Percentiles rank a stretch among this genome's conserved stretches.
Evolutionary conservation across 2,329 filamentous ascomycete species (phyloP).

Genomic region (Ilyonectria sp.): DNA sequence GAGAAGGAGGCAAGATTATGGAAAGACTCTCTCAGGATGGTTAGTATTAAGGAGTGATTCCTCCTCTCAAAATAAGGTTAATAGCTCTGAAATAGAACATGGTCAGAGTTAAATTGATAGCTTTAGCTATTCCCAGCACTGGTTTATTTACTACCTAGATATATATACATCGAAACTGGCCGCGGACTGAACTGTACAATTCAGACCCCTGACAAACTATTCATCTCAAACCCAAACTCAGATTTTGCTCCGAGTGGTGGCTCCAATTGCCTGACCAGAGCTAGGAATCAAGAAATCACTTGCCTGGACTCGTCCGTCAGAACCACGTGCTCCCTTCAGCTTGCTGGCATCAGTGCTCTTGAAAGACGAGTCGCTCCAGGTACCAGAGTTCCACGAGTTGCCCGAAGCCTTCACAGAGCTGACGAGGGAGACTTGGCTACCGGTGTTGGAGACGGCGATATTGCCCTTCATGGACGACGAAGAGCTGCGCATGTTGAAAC

Average conservation of each 20-base stretch:
- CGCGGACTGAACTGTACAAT: background rate
- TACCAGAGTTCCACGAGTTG: slow-evolving; percentile 60
- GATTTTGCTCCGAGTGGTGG: slow-evolving; percentile 34
- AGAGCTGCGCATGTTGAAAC: slow-evolving; percentile 42
- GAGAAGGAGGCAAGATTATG: no score
- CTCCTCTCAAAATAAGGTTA: no score
- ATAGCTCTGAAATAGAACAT: no score
- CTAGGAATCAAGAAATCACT: slow-evolving; percentile 60
- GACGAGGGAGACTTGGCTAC: slow-evolving; percentile 30
- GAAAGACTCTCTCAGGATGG: no score
- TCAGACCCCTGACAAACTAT: background rate
- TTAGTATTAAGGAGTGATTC: no score
- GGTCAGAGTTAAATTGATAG: no score
- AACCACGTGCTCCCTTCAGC: slow-evolving; percentile 55
- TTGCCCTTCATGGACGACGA: slow-evolving; percentile 56
- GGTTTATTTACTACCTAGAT: no score
- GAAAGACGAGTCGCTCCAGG: slow-evolving; percentile 58
- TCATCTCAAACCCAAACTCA: background rate
- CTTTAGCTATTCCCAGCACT: no score
- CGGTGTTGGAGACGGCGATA: slow-evolving; percentile 51
- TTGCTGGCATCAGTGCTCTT: slow-evolving; percentile 53
- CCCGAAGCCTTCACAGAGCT: slow-evolving; percentile 48
- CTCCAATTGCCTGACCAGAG: slow-evolving; percentile 46
- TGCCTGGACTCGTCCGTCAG: slow-evolving; percentile 56
- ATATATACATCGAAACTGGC: no score